Percentiles rank a stretch among this genome's conserved stretches.
Evolutionary conservation across 208 protist genomes (phyloP).

Genomic region (Entamoeba dispar): DNA sequence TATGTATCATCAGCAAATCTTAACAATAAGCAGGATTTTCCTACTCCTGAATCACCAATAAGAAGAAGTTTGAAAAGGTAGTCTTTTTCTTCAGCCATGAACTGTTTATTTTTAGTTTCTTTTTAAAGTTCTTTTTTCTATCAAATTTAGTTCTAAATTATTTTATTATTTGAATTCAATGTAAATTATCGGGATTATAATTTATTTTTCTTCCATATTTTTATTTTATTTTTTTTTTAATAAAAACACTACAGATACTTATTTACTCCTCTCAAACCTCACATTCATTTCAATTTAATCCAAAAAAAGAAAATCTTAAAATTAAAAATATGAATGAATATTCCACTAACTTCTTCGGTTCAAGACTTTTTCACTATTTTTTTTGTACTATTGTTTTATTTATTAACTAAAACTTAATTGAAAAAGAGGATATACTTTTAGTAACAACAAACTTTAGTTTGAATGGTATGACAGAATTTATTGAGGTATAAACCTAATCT

Average conservation of each 20-base stretch:
- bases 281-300: too few species aligned
- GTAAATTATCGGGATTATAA: neutral
- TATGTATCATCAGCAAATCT: slow-evolving; percentile 37
- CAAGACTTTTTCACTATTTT: too few species aligned
- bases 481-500: neutral
- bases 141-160: neutral
- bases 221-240: neutral
- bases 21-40: slow-evolving; percentile 39
- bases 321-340: too few species aligned
- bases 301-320: too few species aligned
- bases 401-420: too few species aligned
- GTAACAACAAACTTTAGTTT: neutral
- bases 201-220: neutral
- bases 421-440: neutral
- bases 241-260: neutral
- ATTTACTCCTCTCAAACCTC: neutral
- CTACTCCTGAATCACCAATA: slow-evolving; percentile 33
- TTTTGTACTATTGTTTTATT: too few species aligned
- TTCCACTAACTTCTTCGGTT: too few species aligned
- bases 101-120: neutral
- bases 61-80: slow-evolving; percentile 34
- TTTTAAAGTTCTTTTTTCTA: neutral
- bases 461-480: neutral
- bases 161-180: neutral
- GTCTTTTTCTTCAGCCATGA: slow-evolving; percentile 7